These are phyloP conservation scores for Lentinula boryana DNA, from an alignment of 768 basidiomycete species.

Conservation along the genomic window DNA sequence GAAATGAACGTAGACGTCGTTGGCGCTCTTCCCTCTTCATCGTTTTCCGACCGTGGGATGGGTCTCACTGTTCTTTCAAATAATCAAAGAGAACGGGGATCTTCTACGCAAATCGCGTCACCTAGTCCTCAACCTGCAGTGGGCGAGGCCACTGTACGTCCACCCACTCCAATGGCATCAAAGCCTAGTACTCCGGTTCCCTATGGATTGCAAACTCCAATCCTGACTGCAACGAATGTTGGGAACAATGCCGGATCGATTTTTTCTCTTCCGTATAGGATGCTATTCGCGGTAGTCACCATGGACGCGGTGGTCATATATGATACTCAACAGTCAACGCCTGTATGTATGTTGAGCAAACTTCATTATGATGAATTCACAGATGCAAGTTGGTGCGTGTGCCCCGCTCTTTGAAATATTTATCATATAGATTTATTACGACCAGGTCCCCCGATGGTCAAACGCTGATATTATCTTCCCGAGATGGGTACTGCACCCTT, in stretches of 20 bases:
- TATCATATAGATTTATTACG: not conserved
- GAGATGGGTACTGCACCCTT: slow-evolving; percentile 97
- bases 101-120: slow-evolving; percentile 28
- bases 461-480: slow-evolving; percentile 82
- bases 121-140: slow-evolving; percentile 51
- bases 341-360: slow-evolving; percentile 87
- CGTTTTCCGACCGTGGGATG: slow-evolving; percentile 4
- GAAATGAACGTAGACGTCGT: slow-evolving; percentile 54
- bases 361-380: slow-evolving; percentile 98
- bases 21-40: slow-evolving; percentile 28
- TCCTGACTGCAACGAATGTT: slow-evolving; percentile 6
- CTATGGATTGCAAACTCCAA: slow-evolving; percentile 12
- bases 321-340: slow-evolving; percentile 93
- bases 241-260: slow-evolving; percentile 47
- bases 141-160: slow-evolving; percentile 41
- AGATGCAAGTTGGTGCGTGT: slow-evolving; percentile 80
- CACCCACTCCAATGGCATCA: slow-evolving; percentile 57
- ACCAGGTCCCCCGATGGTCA: slow-evolving; percentile 94
- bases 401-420: not conserved
- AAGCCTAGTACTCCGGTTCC: slow-evolving; percentile 46
- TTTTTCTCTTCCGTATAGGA: slow-evolving; percentile 88
- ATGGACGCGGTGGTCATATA: slow-evolving; percentile 95
- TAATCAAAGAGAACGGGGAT: slow-evolving; percentile 8
- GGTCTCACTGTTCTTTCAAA: slow-evolving; percentile 14
- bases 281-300: slow-evolving; percentile 93